Base-by-base conservation (phyloP, 257 asterid species). In the Petunia secreta region DNA sequence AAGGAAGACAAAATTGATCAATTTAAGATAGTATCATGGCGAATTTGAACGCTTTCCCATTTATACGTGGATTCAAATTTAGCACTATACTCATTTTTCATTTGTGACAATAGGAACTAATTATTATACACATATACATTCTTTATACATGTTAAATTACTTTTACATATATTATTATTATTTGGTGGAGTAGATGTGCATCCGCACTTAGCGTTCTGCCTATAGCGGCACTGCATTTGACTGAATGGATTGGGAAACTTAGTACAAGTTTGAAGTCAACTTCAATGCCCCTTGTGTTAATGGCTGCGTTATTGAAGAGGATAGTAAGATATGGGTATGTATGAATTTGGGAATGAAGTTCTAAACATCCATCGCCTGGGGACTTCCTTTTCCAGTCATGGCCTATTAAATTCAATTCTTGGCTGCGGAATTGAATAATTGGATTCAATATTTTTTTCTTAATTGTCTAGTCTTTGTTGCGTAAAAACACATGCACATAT, bases 381-480 rank as follows among this genome's bases (percentile, higher is more conserved):
- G 59, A 44, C 43, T 48, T 4, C 63, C 63, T n/a, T 37, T 58
- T 62, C 41, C 15, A 62, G 14, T 60, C 66, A 60, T 34, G 66
- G 66, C 10, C 66, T 62, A 25, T 25, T 71, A 36, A 48, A n/a
- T 55, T 55, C 62, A 55, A 68, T 71, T 71, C 44, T 71, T 48
- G 77, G 77, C 59, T 71, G 77, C 77, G 50, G 41, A 44, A 69
- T 69, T 44, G 2, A 16, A 69, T 25, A 52, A 10, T 52, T 52
- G 57, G 11, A 52, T 10, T 52, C 57, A 10, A 52, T 52, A 52
- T 52, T 10, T 52, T 52, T 52, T 43, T 71, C 36, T 68, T 48
- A 48, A 5, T 25, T 25, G 10, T 71, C 10, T 34, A 6, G 6
- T 10, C 3, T 69, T 68, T 48, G 43, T 71, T 39, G 34, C n/a